Conservation (phyloP, 2,329 filamentous ascomycete genomes). For the Sclerotinia glacialis region DNA sequence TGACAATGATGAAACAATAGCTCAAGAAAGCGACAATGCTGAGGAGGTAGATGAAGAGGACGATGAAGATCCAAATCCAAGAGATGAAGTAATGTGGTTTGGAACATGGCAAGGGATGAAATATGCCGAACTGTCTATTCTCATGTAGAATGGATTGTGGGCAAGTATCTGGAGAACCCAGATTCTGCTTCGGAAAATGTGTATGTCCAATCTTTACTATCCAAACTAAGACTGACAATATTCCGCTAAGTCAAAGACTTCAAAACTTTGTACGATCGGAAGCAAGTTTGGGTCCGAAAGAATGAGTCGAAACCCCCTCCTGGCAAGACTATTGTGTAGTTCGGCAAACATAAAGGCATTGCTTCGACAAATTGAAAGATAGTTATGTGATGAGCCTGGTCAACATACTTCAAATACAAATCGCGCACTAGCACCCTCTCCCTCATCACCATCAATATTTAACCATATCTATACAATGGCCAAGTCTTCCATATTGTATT, state of each 20-base stretch:
- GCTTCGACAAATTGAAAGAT: neutral
- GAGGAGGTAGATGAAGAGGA: neutral
- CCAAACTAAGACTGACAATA: neutral
- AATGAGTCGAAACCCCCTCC: neutral
- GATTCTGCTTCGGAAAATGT: neutral
- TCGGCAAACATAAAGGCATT: neutral
- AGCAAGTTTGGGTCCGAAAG: neutral
- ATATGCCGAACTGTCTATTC: neutral
- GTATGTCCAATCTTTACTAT: neutral
- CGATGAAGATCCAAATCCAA: slow-evolving; percentile 2
- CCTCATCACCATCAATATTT: too few relatives aligned
- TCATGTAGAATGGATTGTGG: neutral
- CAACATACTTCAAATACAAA: neutral
- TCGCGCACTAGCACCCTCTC: neutral
- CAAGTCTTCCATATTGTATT: too few relatives aligned
- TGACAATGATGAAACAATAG: neutral
- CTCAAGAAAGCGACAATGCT: neutral
- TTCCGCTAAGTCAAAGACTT: neutral
- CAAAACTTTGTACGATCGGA: neutral
- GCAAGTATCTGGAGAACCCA: neutral
- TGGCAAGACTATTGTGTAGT: neutral
- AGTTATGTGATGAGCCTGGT: neutral
- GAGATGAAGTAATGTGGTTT: neutral
- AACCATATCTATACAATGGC: too few relatives aligned
- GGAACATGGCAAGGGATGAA: neutral